Base-by-base conservation (phyloP, 2,329 filamentous ascomycete species). In the Colletotrichum horii region DNA sequence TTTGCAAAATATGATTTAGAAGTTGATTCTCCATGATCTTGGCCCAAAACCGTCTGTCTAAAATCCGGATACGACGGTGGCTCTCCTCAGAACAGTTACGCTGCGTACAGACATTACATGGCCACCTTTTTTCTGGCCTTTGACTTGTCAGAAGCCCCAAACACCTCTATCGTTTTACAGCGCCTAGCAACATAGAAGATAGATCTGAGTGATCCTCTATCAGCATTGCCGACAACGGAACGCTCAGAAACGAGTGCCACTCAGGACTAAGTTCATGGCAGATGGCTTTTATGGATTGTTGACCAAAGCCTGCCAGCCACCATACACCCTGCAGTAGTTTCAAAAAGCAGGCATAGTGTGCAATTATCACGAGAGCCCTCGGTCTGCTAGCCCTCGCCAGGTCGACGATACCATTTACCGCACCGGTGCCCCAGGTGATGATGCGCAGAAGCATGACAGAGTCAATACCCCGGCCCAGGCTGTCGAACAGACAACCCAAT, bases 341-440 rank as follows among this genome's bases (percentile, higher is more conserved):
- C 65, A 86, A 78, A 70, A 91, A 91, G 48, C 84, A 83, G 8
- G 89, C 83, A 76, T 90, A 90, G 77, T 91, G 83, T 4, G 88
- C 89, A 15, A 91, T 70, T 48, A 91, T 88, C 66, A 91, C 77
- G 1, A 91, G 82, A 4, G 89, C 86, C 34, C 87, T 85, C 1
- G 87, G 87, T 3, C 85, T 83, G 58, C 80, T 81, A 28, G 84
- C 77, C 24, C 84, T 83, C 2, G 85, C 85, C 15, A 89, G 81
- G 2, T 86, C 82, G 65, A 89, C 80, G 71, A 91, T 88, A 8
- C 77, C 75, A 1, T 79, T 78, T 9, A 88, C 43, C 4, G 43
- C 3, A 4, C 11, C 43, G n/a, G 43, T 52, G 6, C 43, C 43
- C 43, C 43, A 52, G 6, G 43, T 52, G 43, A 52, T 52, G 6